phyloP scores from a whole-genome alignment of 768 basidiomycete species.

The Suillus plorans region DNA sequence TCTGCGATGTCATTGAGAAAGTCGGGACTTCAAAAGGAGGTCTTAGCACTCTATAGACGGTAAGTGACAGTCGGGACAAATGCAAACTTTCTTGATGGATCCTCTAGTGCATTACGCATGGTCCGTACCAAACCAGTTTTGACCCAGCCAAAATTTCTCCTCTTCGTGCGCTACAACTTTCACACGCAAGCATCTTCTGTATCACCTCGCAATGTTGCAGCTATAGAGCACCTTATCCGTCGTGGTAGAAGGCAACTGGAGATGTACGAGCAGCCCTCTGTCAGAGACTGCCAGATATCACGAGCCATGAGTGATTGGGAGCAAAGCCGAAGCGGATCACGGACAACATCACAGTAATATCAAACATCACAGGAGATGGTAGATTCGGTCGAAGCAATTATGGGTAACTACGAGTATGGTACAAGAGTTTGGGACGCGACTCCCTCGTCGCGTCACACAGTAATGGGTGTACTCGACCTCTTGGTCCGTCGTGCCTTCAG shows the following conservation, averaged over 20 bases:
- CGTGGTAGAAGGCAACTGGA: slow-evolving; percentile 67
- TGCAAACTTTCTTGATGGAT: slow-evolving; percentile 8
- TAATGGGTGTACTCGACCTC: background rate
- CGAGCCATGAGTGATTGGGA: slow-evolving; percentile 71
- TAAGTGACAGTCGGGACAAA: slow-evolving; percentile 25
- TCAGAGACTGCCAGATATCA: slow-evolving; percentile 77
- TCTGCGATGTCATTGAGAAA: slow-evolving; percentile 28
- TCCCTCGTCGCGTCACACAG: background rate
- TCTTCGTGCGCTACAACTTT: slow-evolving; percentile 71
- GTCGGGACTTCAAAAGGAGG: slow-evolving; percentile 55
- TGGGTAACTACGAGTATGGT: background rate
- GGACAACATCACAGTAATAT: slow-evolving; percentile 4
- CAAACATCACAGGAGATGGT: background rate
- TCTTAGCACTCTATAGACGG: slow-evolving; percentile 56
- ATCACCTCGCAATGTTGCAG: slow-evolving; percentile 63
- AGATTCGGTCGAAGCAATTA: background rate
- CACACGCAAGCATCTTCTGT: slow-evolving; percentile 58
- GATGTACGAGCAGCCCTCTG: slow-evolving; percentile 61
- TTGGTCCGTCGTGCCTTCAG: slow-evolving; percentile 4
- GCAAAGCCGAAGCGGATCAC: slow-evolving; percentile 23
- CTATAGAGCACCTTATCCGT: slow-evolving; percentile 76
- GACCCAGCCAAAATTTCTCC: slow-evolving; percentile 62
- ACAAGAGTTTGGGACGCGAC: background rate
- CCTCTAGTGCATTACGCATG: slow-evolving; percentile 71
- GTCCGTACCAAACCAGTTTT: slow-evolving; percentile 61